Conservation (phyloP, 1,284 basidiomycete genomes). For the Marasmius sp. region DNA sequence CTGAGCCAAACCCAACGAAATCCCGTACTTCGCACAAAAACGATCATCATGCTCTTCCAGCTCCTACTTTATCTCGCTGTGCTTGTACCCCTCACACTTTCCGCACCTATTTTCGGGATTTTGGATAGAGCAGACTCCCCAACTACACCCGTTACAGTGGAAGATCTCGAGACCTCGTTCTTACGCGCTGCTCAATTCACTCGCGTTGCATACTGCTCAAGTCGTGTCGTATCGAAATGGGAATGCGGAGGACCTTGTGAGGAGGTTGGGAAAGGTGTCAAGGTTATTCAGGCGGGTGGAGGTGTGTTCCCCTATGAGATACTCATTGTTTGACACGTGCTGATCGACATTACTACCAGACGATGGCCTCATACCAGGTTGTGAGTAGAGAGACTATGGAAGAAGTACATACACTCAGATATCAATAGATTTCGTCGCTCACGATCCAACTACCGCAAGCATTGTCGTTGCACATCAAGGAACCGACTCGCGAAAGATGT, state of each 20-base stretch:
- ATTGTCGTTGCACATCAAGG: slow-evolving; percentile 50
- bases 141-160: slow-evolving; percentile 6
- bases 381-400: slow-evolving; percentile 16
- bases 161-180: slow-evolving; percentile 17
- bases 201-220: slow-evolving; percentile 41
- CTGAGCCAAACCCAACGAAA: too few relatives aligned
- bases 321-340: background rate
- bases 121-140: background rate
- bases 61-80: too few relatives aligned
- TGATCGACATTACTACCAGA: slow-evolving; percentile 20
- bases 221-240: slow-evolving; percentile 29
- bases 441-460: slow-evolving; percentile 34
- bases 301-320: slow-evolving; percentile 20
- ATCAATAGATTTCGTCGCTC: slow-evolving; percentile 38
- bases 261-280: slow-evolving; percentile 26
- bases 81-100: too few relatives aligned
- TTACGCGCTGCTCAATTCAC: slow-evolving; percentile 39
- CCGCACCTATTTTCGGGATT: too few relatives aligned
- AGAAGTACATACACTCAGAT: background rate
- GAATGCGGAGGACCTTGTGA: slow-evolving; percentile 37
- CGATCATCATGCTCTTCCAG: too few relatives aligned
- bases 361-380: slow-evolving; percentile 31
- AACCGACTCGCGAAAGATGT: slow-evolving; percentile 38
- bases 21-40: too few relatives aligned
- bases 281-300: slow-evolving; percentile 37